These are phyloP conservation scores for Aspergillus conjunctus DNA, from an alignment of 495 filamentous ascomycete genomes.

Conservation along the genomic window DNA sequence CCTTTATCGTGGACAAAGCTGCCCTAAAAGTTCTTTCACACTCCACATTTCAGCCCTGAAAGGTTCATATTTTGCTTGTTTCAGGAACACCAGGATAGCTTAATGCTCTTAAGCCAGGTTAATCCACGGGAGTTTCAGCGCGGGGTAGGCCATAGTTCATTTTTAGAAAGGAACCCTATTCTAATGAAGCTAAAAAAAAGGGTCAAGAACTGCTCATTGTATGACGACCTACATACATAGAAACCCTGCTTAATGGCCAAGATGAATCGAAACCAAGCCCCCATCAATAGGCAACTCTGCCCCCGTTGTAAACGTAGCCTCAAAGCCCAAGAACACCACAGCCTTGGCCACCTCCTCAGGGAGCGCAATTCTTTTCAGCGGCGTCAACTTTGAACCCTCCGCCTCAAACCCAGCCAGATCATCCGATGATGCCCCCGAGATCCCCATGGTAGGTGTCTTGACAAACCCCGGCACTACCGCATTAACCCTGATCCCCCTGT, in stretches of 20 bases:
- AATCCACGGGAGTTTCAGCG: no score
- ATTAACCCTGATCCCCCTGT: constrained; percentile 12
- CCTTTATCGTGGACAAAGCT: no score
- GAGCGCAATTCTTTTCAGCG: constrained; percentile 10
- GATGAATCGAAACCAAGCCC: constrained; percentile 7
- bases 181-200: no score
- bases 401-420: constrained; percentile 13
- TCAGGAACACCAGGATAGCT: no score
- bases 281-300: constrained; percentile 14
- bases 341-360: constrained; percentile 16
- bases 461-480: constrained; percentile 18
- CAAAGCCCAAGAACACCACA: constrained; percentile 14
- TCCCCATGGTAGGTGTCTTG: constrained; percentile 18
- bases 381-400: constrained; percentile 9
- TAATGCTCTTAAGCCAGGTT: no score
- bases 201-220: no score
- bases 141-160: no score
- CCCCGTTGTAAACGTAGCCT: constrained; percentile 17
- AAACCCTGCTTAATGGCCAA: not conserved
- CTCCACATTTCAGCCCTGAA: no score
- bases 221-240: no score
- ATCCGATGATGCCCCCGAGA: constrained; percentile 7
- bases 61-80: no score
- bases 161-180: no score
- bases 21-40: no score